Evolutionary conservation across 768 basidiomycete species (phyloP).

Genomic region (Rhizopogon salebrosus): DNA sequence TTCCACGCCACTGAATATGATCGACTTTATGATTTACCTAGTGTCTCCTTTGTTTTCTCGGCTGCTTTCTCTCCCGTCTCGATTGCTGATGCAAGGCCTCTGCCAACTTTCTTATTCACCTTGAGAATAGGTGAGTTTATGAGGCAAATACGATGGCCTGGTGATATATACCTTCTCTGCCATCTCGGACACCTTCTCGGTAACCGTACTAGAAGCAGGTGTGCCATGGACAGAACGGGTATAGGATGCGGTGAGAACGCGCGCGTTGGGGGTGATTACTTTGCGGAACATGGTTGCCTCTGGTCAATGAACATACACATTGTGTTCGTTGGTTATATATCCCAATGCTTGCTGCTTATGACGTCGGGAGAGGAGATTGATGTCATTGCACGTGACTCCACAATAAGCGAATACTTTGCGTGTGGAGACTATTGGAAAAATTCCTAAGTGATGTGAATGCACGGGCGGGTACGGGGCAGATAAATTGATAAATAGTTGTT

Average conservation of each 20-base stretch:
- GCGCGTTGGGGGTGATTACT: not conserved
- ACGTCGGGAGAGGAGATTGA: constrained; percentile 1
- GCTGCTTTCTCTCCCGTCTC: constrained; percentile 37
- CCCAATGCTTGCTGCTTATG: not conserved
- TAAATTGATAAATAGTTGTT: constrained; percentile 9
- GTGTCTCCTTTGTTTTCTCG: constrained; percentile 31
- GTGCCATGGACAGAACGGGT: constrained; percentile 26
- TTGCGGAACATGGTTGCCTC: not conserved
- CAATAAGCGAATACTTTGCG: too few relatives aligned
- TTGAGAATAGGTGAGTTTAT: constrained; percentile 8
- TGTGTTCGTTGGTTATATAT: not conserved
- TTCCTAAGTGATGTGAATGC: too few relatives aligned
- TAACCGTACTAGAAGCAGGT: constrained; percentile 24
- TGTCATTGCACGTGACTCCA: constrained; percentile 3
- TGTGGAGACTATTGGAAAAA: too few relatives aligned
- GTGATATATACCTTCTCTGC: constrained; percentile 27
- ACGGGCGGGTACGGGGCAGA: constrained; percentile 12
- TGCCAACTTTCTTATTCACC: constrained; percentile 37
- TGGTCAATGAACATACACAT: not conserved
- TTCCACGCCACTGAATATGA: constrained; percentile 1
- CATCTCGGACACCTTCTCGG: constrained; percentile 34
- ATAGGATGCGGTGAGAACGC: not conserved
- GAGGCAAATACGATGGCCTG: not conserved
- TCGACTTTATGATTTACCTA: constrained; percentile 20
- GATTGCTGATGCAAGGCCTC: constrained; percentile 35